Evolutionary conservation across 192 early-diverging fungal genomes (phyloP), one percentile per base, ranked within the genome.

Genomic region (Backusella mclennaniae): DNA sequence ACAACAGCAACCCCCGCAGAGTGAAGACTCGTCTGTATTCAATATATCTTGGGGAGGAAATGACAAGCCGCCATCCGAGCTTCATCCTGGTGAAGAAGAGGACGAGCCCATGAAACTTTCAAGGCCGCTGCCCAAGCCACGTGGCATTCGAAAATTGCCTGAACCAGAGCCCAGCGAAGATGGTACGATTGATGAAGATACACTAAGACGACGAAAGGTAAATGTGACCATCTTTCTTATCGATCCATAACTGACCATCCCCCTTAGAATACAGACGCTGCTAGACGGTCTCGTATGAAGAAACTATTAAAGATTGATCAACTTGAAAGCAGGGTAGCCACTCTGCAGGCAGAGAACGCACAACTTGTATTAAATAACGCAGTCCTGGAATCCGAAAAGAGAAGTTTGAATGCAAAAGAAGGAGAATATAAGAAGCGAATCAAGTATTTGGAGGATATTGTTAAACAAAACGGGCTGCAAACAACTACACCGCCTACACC

Each of bases 281-380:
- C 97, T 0, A 93, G 97, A 39, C 88, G 95, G 73, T 96, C 94
- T 36, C 90, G 97, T 35, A 86, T 92, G 80, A 91, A 93, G 81
- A 97, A 97, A 82, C 80, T 93, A 66, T 80, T 91, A 63, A 89
- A 91, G 79, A 91, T 96, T 79, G 93, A 93, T 79, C 84, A 84
- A 33, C 90, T 98, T 15, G 95, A 96, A 81, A 84, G 86, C 70
- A 91, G 91, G 59, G 94, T 97, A 66, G 83, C 85, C 1, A 86
- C 91, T 41, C 85, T 98, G 4, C 93, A 96, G 80, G 80, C 85
- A 35, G 93, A 95, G 78, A 98, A 97, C 77, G 79, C 84, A 5
- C 71, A 85, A n/a, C 73, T 89, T 19, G 76, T 78, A 33, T 66
- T 82, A 29, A 77, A 67, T 46, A 82, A 78, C 29, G 81, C 81